Base-by-base conservation (phyloP, 2,329 filamentous ascomycete species). In the Epichloe sylvatica region DNA sequence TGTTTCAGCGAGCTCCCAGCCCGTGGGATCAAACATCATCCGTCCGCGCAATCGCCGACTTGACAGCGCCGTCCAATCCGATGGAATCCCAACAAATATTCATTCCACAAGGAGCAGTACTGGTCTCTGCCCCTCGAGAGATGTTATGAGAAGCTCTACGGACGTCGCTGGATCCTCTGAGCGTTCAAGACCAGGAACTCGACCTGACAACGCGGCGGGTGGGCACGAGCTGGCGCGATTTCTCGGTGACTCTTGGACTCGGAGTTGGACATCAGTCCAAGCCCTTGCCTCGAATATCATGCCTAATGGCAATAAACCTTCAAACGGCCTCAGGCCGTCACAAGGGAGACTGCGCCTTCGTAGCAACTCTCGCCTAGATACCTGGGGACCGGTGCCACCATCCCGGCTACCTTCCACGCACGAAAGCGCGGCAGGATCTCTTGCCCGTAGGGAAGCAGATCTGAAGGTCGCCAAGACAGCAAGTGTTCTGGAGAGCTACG, bases 401-500 rank as follows among this genome's bases (percentile, higher is more conserved):
- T 51, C 55, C 9, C 51, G 54, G 39, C 55, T 54, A 38, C 70
- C 72, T 2, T 62, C 62, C 5, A 59, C 72, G 25, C 62, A 67
- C 37, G 72, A 76, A 49, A 74, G 81, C 46, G 78, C 73, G 0
- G 70, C 72, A 12, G 78, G 78, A 8, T 76, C 75, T 39, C 61
- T 71, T 25, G 72, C 69, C 3, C 69, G 78, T 51, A 70, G 77
- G 49, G 73, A 81, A 36, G 70, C 74, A 9, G 71, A 72, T 30
- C 62, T 81, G 46, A 77, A 70, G 55, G 74, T 76, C 17, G 74
- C 73, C 51, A 76, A 72, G 59, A 80, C 70, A 40, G 77, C 75
- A 23, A 79, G 76, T 54, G 69, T 83, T 3, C 60, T 83, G 41
- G 77, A 83, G 59, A 80, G 76, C 49, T 72, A 80, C 49, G 75